Base-by-base conservation (phyloP, 2,329 filamentous ascomycete species). In the Hypocrella siamensis region DNA sequence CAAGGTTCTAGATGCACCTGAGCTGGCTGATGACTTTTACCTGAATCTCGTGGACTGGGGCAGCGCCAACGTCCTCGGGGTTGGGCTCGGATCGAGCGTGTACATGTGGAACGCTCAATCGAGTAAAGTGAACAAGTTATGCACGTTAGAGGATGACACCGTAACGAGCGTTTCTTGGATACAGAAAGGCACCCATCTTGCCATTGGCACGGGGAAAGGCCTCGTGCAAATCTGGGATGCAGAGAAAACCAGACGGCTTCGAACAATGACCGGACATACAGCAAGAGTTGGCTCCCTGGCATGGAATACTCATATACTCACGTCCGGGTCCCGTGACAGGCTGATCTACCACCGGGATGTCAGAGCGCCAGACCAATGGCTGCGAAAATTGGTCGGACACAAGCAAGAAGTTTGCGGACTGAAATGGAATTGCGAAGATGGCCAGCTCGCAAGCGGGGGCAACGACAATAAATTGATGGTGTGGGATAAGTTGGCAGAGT, bases 391-490 rank as follows among this genome's bases (percentile, higher is more conserved):
- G 4, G 76, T 84, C 6, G 90, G 90, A 6, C 90, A 98, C 56
- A 98, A 96, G 54, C 90, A 98, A 57, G 90, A 98, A 57, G 84
- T 98, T 10, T 98, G 90, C 50, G 90, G 90, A 7, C 60, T 98
- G 31, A 86, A 86, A 46, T 98, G 90, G 90, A 98, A 98, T 46
- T 82, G 81, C 35, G 86, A 96, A 44, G 88, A 94, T 46, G 82
- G 85, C 5, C 90, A 98, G 52, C 67, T 98, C 17, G 90, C 90
- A 10, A 93, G 83, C 34, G 90, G 90, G 31, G 90, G 90, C 5
- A 98, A 98, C 54, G 90, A 98, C 60, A 98, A 98, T 60, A 96
- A 96, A 52, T 67, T 98, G 28, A 90, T 96, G 71, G 85, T 98
- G 17, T 98, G 90, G 90, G 90, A 98, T 47, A 92, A 92, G 51